These are phyloP conservation scores for Entomortierella beljakovae DNA, from an alignment of 192 early-diverging fungal genomes.

Conservation along the genomic window DNA sequence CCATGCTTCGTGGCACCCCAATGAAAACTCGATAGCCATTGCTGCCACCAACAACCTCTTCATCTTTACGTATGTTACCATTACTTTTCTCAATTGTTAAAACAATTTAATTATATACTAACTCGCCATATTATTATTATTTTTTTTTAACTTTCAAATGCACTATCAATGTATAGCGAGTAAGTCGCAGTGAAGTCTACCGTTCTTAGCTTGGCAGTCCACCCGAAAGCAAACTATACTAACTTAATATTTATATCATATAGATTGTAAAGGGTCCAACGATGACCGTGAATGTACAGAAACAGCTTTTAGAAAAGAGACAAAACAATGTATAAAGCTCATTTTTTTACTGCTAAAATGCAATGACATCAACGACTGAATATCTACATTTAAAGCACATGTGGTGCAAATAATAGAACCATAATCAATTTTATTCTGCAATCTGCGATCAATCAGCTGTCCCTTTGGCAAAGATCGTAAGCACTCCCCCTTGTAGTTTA, in stretches of 20 bases:
- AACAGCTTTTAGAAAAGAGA: background rate
- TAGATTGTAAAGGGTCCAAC: background rate
- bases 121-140: background rate
- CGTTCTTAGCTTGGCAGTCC: too few relatives aligned
- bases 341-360: too few relatives aligned
- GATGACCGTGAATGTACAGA: background rate
- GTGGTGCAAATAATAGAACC: too few relatives aligned
- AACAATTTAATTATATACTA: background rate
- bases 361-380: too few relatives aligned
- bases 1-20: constrained; percentile 99
- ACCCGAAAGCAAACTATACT: too few relatives aligned
- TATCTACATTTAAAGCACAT: too few relatives aligned
- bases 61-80: constrained; percentile 76
- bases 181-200: constrained; percentile 1
- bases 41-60: constrained; percentile 99
- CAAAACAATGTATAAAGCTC: background rate
- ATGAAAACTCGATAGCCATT: constrained; percentile 96
- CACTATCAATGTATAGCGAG: constrained; percentile 1
- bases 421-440: too few relatives aligned
- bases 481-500: too few relatives aligned
- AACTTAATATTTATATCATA: background rate
- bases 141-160: background rate
- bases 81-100: background rate
- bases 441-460: too few relatives aligned
- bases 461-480: too few relatives aligned